phyloP scores from a whole-genome alignment of 768 basidiomycete species.

The Hirschioporus abietinus region DNA sequence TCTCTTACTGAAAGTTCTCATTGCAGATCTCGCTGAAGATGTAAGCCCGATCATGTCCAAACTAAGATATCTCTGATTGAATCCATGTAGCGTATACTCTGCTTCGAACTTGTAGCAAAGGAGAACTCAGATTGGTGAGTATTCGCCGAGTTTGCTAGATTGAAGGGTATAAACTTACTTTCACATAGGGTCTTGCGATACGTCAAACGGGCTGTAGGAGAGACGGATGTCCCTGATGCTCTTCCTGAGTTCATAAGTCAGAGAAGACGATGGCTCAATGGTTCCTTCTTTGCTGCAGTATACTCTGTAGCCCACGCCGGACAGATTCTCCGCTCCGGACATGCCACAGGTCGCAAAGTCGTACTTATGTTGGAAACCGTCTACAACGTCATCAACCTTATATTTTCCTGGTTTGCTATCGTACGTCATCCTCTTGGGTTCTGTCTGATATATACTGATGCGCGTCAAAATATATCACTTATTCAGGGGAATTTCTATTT shows the following conservation, averaged over 20 bases:
- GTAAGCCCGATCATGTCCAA: slow-evolving; percentile 33
- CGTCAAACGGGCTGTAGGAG: slow-evolving; percentile 87
- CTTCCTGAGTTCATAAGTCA: slow-evolving; percentile 93
- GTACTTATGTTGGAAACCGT: slow-evolving; percentile 74
- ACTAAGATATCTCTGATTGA: slow-evolving; percentile 12
- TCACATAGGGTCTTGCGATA: slow-evolving; percentile 85
- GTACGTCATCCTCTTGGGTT: slow-evolving; percentile 37
- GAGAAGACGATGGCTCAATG: slow-evolving; percentile 84
- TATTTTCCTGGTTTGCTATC: slow-evolving; percentile 92
- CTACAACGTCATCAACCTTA: slow-evolving; percentile 82
- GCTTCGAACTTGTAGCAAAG: slow-evolving; percentile 76
- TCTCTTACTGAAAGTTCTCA: not conserved
- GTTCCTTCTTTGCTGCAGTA: slow-evolving; percentile 91
- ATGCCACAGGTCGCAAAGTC: slow-evolving; percentile 70
- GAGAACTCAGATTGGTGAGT: slow-evolving; percentile 70
- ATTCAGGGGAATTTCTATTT: slow-evolving; percentile 88
- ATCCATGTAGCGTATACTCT: slow-evolving; percentile 65
- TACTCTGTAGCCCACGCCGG: slow-evolving; percentile 89
- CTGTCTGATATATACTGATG: not conserved
- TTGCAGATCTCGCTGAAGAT: slow-evolving; percentile 81
- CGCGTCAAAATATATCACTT: not conserved
- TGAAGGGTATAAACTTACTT: slow-evolving; percentile 18
- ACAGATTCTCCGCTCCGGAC: slow-evolving; percentile 75
- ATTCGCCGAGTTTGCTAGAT: not conserved
- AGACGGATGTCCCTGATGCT: slow-evolving; percentile 91